Evolutionary conservation across 306 rosid genomes (phyloP).

Genomic region (Sechiopsis laciniata): DNA sequence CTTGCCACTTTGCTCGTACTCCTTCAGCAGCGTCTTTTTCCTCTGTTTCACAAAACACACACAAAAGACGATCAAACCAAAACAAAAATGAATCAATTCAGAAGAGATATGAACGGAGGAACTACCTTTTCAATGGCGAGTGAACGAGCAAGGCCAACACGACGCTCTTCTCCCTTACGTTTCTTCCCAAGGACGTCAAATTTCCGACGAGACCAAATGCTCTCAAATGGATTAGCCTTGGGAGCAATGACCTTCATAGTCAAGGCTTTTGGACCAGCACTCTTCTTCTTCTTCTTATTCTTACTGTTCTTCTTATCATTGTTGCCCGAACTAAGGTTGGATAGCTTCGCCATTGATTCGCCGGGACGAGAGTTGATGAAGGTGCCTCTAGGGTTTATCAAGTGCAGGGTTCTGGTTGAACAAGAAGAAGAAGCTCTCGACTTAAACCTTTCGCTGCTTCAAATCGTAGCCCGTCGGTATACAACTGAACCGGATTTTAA

Average conservation of each 20-base stretch:
- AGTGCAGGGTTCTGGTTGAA: too few relatives aligned
- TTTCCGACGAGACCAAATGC: constrained; percentile 68
- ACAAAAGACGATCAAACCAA: background rate
- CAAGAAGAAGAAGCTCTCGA: too few relatives aligned
- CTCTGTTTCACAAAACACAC: constrained; percentile 40
- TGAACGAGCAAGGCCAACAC: constrained; percentile 72
- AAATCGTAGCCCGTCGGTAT: too few relatives aligned
- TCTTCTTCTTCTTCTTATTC: constrained; percentile 36
- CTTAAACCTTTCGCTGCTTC: too few relatives aligned
- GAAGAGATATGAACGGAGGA: background rate
- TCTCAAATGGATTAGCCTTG: constrained; percentile 57
- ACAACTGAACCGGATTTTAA: too few relatives aligned
- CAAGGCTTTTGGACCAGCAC: constrained; percentile 43
- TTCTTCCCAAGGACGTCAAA: constrained; percentile 75
- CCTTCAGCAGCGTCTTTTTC: constrained; percentile 54
- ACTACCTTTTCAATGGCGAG: constrained; percentile 52
- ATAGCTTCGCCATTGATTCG: constrained; percentile 35
- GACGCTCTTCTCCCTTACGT: constrained; percentile 76
- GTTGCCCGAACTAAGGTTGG: constrained; percentile 21
- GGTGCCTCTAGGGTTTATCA: too few relatives aligned
- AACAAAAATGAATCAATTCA: background rate
- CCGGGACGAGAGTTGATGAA: too few relatives aligned
- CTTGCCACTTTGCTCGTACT: background rate
- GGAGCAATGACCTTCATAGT: constrained; percentile 65
- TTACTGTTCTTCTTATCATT: constrained; percentile 20